Evolutionary conservation across 2,329 filamentous ascomycete genomes (phyloP).

Genomic region (Aspergillus costaricaensis): DNA sequence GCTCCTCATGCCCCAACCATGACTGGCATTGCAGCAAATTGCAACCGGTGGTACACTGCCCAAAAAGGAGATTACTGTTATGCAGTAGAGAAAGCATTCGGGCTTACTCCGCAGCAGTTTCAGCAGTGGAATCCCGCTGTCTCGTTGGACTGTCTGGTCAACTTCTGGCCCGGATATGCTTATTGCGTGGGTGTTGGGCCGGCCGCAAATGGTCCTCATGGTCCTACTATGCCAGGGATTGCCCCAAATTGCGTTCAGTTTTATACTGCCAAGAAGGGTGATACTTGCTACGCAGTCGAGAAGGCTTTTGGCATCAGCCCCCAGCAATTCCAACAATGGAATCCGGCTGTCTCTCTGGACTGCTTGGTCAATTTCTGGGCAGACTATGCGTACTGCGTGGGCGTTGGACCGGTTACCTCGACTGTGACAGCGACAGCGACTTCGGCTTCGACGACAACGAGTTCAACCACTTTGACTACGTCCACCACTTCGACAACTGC

Average conservation of each 20-base stretch:
- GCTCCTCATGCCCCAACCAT: constrained; percentile 3
- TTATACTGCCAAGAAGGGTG: constrained; percentile 15
- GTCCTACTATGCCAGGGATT: constrained; percentile 11
- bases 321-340: constrained; percentile 14
- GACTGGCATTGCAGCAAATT: constrained; percentile 10
- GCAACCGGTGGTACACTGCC: constrained; percentile 15
- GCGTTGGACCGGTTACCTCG: constrained; percentile 1
- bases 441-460: neutral
- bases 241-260: constrained; percentile 13
- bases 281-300: constrained; percentile 9
- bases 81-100: neutral
- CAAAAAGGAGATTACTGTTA: constrained; percentile 15
- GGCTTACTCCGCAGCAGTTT: constrained; percentile 10
- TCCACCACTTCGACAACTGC: neutral
- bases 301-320: constrained; percentile 4
- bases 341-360: constrained; percentile 10
- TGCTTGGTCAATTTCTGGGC: constrained; percentile 14
- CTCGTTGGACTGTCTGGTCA: constrained; percentile 10
- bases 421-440: neutral
- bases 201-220: neutral
- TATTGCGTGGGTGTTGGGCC: constrained; percentile 16
- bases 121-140: constrained; percentile 13
- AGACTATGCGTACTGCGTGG: constrained; percentile 15
- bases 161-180: constrained; percentile 13
- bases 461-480: neutral